phyloP scores from a whole-genome alignment of 2,329 filamentous ascomycete species.

The Arachnomyces sp. region DNA sequence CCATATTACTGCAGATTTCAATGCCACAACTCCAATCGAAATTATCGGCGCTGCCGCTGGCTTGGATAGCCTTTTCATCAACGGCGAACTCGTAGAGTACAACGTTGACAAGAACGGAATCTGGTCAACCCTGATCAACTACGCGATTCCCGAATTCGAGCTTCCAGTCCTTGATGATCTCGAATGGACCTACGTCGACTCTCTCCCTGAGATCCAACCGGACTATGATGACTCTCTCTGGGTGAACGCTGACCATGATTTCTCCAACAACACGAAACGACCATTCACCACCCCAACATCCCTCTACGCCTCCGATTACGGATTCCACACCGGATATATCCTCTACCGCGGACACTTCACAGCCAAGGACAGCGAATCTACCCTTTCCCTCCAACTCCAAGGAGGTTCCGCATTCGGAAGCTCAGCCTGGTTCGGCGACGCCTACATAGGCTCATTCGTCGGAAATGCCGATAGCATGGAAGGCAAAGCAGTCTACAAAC shows the following conservation, averaged over 20 bases:
- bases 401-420: slow-evolving; percentile 21
- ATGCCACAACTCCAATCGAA: slow-evolving; percentile 58
- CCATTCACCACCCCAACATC: slow-evolving; percentile 55
- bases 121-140: slow-evolving; percentile 46
- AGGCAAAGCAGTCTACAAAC: slow-evolving; percentile 43
- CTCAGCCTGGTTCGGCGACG: slow-evolving; percentile 21
- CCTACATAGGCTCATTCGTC: slow-evolving; percentile 20
- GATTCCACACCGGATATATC: slow-evolving; percentile 21
- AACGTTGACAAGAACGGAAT: slow-evolving; percentile 36
- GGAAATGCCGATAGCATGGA: slow-evolving; percentile 11
- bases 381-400: slow-evolving; percentile 15
- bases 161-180: slow-evolving; percentile 52
- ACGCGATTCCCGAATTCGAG: slow-evolving; percentile 40
- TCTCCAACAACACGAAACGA: slow-evolving; percentile 43
- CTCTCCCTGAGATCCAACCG: slow-evolving; percentile 58
- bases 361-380: slow-evolving; percentile 17
- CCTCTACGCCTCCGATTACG: slow-evolving; percentile 24
- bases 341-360: slow-evolving; percentile 23
- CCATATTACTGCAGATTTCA: slow-evolving; percentile 61
- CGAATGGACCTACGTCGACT: slow-evolving; percentile 62
- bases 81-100: slow-evolving; percentile 41
- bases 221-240: slow-evolving; percentile 63
- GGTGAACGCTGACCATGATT: slow-evolving; percentile 50
- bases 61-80: slow-evolving; percentile 53
- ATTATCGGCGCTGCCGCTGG: slow-evolving; percentile 55